A percentile compares a stretch with the other conserved stretches of the same genome.
These are phyloP conservation scores for Nannochloropsis granulata DNA, from an alignment of 108 stramenopile species.

Conservation along the genomic window DNA sequence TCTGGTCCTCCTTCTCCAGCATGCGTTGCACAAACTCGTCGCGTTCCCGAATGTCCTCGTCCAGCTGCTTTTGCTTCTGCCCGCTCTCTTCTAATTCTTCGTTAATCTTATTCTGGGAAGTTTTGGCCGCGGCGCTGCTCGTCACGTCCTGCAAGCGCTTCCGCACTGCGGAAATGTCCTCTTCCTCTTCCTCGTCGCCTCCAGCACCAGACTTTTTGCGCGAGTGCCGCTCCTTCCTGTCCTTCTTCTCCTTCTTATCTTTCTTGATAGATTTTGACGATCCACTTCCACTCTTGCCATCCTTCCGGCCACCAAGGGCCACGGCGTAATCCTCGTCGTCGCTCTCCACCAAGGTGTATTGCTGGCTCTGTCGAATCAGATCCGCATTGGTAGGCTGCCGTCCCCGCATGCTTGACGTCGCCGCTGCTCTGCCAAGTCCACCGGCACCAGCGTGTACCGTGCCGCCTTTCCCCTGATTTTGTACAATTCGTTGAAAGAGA, in stretches of 20 bases:
- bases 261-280: background rate
- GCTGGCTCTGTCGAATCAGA: background rate
- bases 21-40: conserved; percentile 81
- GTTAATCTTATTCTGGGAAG: background rate
- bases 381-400: conserved; percentile 18
- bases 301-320: background rate
- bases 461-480: background rate
- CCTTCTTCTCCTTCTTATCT: conserved; percentile 14
- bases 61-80: conserved; percentile 8
- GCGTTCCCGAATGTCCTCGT: conserved; percentile 60
- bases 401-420: background rate
- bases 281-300: background rate
- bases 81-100: conserved; percentile 17
- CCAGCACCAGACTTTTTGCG: background rate
- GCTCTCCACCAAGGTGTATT: conserved; percentile 1
- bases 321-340: conserved; percentile 10
- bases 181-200: conserved; percentile 9
- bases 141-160: conserved; percentile 5
- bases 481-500: background rate
- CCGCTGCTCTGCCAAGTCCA: background rate
- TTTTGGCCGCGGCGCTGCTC: background rate
- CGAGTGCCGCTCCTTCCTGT: conserved; percentile 5
- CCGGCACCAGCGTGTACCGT: background rate
- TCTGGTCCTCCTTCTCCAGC: conserved; percentile 56
- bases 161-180: conserved; percentile 12